phyloP scores from a whole-genome alignment of 2,329 filamentous ascomycete genomes.

The Pseudogymnoascus sp. region DNA sequence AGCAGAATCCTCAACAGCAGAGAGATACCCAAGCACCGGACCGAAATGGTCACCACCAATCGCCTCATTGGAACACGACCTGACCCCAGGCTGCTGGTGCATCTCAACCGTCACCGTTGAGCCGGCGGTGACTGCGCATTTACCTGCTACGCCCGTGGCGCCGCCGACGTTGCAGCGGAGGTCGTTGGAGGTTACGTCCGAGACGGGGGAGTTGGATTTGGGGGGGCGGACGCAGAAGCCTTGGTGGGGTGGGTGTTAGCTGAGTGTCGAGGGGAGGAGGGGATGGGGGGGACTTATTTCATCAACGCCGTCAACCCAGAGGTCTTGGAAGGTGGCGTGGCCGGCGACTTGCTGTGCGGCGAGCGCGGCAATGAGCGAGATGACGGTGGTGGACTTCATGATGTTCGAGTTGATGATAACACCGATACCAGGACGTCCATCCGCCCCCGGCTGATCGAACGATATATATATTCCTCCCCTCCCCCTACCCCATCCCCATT shows the following conservation, averaged over 20 bases:
- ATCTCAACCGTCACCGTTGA: conserved; percentile 43
- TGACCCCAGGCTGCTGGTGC: conserved; percentile 44
- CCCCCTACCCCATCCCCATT: neutral
- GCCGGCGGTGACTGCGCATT: conserved; percentile 37
- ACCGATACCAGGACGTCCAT: conserved; percentile 34
- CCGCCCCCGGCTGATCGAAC: neutral
- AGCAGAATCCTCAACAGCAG: conserved; percentile 40
- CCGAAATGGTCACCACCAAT: conserved; percentile 47
- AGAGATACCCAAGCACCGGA: conserved; percentile 43
- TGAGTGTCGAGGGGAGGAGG: neutral
- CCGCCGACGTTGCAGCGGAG: conserved; percentile 41
- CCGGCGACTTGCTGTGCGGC: conserved; percentile 26
- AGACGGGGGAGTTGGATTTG: conserved; percentile 42
- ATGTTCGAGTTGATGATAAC: neutral
- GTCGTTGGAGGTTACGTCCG: conserved; percentile 38
- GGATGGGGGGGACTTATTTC: conserved; percentile 31
- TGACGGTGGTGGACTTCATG: conserved; percentile 12
- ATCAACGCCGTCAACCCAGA: conserved; percentile 42
- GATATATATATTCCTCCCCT: neutral
- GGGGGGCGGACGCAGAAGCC: conserved; percentile 39
- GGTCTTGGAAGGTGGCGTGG: conserved; percentile 43
- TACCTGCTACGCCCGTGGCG: conserved; percentile 28
- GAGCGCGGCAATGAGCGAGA: conserved; percentile 11
- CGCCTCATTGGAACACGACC: conserved; percentile 38
- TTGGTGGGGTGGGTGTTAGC: conserved; percentile 41